phyloP scores from a whole-genome alignment of 2,329 filamentous ascomycete species.

The Sphaerulina populicola region DNA sequence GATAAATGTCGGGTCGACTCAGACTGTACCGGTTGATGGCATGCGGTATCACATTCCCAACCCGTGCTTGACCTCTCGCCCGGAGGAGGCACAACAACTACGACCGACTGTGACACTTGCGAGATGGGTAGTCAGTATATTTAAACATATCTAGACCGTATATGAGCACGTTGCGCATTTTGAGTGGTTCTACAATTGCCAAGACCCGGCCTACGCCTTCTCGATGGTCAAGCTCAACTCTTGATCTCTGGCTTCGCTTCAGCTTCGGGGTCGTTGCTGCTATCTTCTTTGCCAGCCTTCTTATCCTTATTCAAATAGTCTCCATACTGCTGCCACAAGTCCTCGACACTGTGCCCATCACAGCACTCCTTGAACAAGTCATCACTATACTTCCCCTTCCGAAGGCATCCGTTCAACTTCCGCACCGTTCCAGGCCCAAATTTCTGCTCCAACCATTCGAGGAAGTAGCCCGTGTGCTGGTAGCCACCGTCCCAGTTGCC shows the following conservation, averaged over 20 bases:
- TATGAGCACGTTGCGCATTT: neutral
- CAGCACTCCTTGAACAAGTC: conserved; percentile 33
- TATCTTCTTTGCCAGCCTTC: conserved; percentile 6
- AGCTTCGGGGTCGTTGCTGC: conserved; percentile 12
- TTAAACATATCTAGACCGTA: neutral
- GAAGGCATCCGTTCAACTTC: conserved; percentile 58
- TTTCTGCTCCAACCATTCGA: conserved; percentile 70
- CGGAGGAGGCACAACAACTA: neutral
- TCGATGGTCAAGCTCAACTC: neutral
- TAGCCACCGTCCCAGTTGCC: conserved; percentile 82
- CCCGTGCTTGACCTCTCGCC: neutral
- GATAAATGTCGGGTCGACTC: too few species aligned
- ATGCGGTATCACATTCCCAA: too few species aligned
- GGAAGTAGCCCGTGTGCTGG: conserved; percentile 82
- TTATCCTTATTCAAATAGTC: conserved; percentile 37
- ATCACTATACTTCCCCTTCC: conserved; percentile 56
- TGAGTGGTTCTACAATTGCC: too few species aligned
- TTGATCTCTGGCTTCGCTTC: conserved; percentile 10
- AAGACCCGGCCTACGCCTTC: too few species aligned
- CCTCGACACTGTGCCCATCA: conserved; percentile 51
- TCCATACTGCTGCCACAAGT: conserved; percentile 69
- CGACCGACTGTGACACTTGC: neutral
- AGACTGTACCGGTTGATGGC: too few species aligned
- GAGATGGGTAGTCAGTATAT: neutral
- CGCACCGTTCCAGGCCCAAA: conserved; percentile 47